Conservation (phyloP, 116 monocot species). For the Posidonia oceanica region DNA sequence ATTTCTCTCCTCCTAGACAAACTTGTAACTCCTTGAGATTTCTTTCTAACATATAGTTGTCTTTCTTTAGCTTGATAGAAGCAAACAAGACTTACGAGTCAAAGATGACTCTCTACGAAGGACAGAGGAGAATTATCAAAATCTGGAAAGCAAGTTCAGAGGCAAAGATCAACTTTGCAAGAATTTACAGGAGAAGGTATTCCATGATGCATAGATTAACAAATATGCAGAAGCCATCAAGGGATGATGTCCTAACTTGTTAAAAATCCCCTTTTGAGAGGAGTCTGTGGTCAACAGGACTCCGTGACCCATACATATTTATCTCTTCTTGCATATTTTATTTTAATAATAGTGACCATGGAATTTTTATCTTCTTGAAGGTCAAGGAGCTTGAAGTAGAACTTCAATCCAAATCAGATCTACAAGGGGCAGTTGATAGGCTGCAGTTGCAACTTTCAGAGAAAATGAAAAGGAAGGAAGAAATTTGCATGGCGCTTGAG, state of each 20-base stretch:
- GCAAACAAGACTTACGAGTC: slow-evolving; percentile 46
- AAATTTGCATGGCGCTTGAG: slow-evolving; percentile 33
- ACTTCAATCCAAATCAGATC: slow-evolving; percentile 40
- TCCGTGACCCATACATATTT: too few species aligned
- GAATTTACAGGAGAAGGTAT: slow-evolving; percentile 72
- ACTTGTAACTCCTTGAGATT: background rate
- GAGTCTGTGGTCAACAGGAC: too few species aligned
- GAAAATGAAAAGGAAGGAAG: slow-evolving; percentile 54
- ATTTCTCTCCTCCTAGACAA: background rate
- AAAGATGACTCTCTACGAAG: slow-evolving; percentile 70
- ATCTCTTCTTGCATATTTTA: background rate
- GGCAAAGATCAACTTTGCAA: slow-evolving; percentile 60
- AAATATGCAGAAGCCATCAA: background rate
- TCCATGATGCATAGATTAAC: background rate
- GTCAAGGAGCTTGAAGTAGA: slow-evolving; percentile 60
- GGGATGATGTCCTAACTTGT: too few species aligned
- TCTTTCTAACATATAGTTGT: background rate
- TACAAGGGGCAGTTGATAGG: slow-evolving; percentile 36
- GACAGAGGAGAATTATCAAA: slow-evolving; percentile 59
- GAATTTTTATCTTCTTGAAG: slow-evolving; percentile 16
- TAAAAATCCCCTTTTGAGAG: too few species aligned
- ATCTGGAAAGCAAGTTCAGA: slow-evolving; percentile 53
- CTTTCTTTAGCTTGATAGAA: slow-evolving; percentile 61
- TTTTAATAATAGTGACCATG: background rate
- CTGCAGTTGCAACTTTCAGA: slow-evolving; percentile 41